Evolutionary conservation across 352 stramenopile species (phyloP).

Genomic region (Phytophthora vignae): DNA sequence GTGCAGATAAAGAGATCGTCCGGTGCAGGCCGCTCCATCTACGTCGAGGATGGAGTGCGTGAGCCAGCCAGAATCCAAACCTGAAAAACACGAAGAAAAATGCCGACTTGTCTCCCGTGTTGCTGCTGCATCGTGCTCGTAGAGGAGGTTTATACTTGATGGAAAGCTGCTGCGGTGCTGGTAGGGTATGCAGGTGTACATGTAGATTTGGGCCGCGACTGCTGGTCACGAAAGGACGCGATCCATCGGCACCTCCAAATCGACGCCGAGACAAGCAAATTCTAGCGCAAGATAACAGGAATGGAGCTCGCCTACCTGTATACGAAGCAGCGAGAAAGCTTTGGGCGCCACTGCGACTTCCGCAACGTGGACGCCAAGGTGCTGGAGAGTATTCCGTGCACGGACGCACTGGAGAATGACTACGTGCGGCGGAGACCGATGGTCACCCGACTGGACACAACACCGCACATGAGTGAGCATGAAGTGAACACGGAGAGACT

Average conservation of each 20-base stretch:
- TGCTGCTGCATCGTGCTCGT: slow-evolving; percentile 21
- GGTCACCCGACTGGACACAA: slow-evolving; percentile 90
- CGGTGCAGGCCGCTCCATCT: not conserved
- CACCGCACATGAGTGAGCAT: slow-evolving; percentile 92
- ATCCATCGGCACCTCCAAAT: slow-evolving; percentile 39
- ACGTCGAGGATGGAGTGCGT: slow-evolving; percentile 19
- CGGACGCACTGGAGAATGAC: slow-evolving; percentile 88
- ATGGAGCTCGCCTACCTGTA: slow-evolving; percentile 94
- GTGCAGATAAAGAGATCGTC: slow-evolving; percentile 17
- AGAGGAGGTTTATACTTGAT: slow-evolving; percentile 1
- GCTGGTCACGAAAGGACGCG: slow-evolving; percentile 36
- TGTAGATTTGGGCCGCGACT: slow-evolving; percentile 1
- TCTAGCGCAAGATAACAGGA: not conserved
- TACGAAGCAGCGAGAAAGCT: slow-evolving; percentile 92
- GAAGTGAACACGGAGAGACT: slow-evolving; percentile 95
- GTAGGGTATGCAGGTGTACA: not conserved
- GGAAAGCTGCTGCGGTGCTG: not conserved
- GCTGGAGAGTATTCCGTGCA: slow-evolving; percentile 90
- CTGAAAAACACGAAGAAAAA: slow-evolving; percentile 41
- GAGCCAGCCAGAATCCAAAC: slow-evolving; percentile 28
- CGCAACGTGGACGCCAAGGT: slow-evolving; percentile 90
- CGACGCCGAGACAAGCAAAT: slow-evolving; percentile 9
- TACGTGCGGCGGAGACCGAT: slow-evolving; percentile 91
- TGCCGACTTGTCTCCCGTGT: slow-evolving; percentile 31
- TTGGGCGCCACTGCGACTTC: slow-evolving; percentile 94